These are phyloP conservation scores for Lactifluus subvellereus DNA, from an alignment of 768 basidiomycete species.

Conservation along the genomic window DNA sequence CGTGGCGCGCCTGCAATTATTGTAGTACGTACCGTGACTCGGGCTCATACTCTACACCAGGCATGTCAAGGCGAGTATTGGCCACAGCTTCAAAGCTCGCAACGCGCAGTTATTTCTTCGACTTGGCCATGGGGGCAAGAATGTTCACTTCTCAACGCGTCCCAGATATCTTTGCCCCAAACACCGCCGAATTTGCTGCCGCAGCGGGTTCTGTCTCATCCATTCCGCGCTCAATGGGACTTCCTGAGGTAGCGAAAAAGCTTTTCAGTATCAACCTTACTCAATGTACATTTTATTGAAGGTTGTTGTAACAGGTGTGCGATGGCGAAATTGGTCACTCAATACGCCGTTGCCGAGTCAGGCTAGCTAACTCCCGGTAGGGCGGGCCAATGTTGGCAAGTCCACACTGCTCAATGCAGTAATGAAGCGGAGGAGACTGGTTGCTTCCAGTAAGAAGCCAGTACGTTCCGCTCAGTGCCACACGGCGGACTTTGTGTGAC, in stretches of 20 bases:
- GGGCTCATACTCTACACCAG: too few relatives aligned
- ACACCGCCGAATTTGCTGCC: constrained; percentile 24
- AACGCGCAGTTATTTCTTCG: background rate
- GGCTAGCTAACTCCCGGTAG: constrained; percentile 32
- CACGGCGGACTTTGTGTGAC: background rate
- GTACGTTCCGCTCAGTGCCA: constrained; percentile 33
- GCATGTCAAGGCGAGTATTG: background rate
- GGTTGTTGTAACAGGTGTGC: constrained; percentile 24
- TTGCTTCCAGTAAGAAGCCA: constrained; percentile 64
- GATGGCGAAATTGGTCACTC: background rate
- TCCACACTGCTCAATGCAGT: constrained; percentile 69
- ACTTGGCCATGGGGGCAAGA: background rate
- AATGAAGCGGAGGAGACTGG: constrained; percentile 48
- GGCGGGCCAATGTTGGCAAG: constrained; percentile 76
- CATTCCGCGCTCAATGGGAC: constrained; percentile 20
- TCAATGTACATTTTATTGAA: constrained; percentile 2
- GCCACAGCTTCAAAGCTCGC: background rate
- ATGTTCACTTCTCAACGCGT: background rate
- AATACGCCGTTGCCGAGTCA: constrained; percentile 1
- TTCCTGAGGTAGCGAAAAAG: constrained; percentile 24
- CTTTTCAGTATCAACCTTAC: background rate
- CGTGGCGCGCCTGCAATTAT: too few relatives aligned
- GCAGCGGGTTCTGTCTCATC: constrained; percentile 17
- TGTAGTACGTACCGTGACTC: too few relatives aligned
- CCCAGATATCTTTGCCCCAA: background rate